Evolutionary conservation across 1,284 basidiomycete genomes (phyloP).

Genomic region (Vanrija humicola): DNA sequence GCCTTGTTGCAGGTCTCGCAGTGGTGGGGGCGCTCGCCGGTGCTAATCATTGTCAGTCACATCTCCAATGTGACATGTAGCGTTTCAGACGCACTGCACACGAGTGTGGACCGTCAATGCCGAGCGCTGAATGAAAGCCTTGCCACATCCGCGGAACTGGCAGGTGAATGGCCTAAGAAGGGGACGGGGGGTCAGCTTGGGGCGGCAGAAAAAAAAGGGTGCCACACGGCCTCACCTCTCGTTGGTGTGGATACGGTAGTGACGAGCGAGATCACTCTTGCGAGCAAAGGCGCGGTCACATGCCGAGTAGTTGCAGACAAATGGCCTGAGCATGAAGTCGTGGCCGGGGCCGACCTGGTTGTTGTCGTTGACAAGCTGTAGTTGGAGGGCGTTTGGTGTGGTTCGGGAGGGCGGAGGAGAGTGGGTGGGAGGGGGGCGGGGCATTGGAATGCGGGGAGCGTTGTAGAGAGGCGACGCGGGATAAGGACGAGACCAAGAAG

Average conservation of each 20-base stretch:
- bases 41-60: conserved; percentile 34
- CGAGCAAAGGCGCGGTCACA: conserved; percentile 53
- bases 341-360: conserved; percentile 39
- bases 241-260: conserved; percentile 51
- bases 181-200: not conserved
- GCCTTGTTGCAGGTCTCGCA: conserved; percentile 54
- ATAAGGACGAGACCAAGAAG: not conserved
- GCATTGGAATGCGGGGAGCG: not conserved
- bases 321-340: conserved; percentile 35
- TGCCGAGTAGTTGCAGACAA: conserved; percentile 42
- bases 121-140: conserved; percentile 50
- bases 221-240: conserved; percentile 34
- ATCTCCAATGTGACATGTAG: too few species aligned
- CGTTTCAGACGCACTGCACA: conserved; percentile 45
- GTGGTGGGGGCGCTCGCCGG: conserved; percentile 57
- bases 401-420: not conserved
- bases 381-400: not conserved
- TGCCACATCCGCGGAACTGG: conserved; percentile 37
- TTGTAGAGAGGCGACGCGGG: not conserved
- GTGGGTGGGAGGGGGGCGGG: not conserved
- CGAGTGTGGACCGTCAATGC: conserved; percentile 50
- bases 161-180: conserved; percentile 46
- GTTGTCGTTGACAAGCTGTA: conserved; percentile 45
- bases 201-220: too few species aligned
- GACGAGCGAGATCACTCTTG: conserved; percentile 52